Percentiles rank a stretch among this genome's conserved stretches.
Conservation (phyloP, 2,329 filamentous ascomycete species). For the Cladosporium sp. region DNA sequence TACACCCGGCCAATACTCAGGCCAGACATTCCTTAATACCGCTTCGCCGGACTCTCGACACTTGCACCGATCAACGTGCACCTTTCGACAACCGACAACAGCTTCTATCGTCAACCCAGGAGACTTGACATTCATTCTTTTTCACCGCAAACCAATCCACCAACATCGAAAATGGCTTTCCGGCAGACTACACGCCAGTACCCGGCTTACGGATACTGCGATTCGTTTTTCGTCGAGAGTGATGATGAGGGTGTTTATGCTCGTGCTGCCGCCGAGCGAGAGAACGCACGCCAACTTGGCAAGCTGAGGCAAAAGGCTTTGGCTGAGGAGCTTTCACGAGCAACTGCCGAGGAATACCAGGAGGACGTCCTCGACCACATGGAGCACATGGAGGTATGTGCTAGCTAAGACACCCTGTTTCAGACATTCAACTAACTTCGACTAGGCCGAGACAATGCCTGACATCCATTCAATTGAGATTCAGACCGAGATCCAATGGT, state of each 20-base stretch:
- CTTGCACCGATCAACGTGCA: slow-evolving; percentile 30
- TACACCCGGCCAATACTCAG: slow-evolving; percentile 36
- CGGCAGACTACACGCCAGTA: slow-evolving; percentile 36
- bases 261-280: slow-evolving; percentile 62
- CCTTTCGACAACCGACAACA: slow-evolving; percentile 24
- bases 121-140: slow-evolving; percentile 43
- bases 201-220: slow-evolving; percentile 59
- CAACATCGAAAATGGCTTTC: slow-evolving; percentile 51
- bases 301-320: slow-evolving; percentile 83
- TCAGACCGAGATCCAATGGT: slow-evolving; percentile 99
- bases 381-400: slow-evolving; percentile 82
- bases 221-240: slow-evolving; percentile 64
- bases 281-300: slow-evolving; percentile 73
- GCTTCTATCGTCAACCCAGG: slow-evolving; percentile 31
- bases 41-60: slow-evolving; percentile 36
- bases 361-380: slow-evolving; percentile 94
- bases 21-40: slow-evolving; percentile 50
- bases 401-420: slow-evolving; percentile 24
- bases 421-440: slow-evolving; percentile 2
- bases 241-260: slow-evolving; percentile 51
- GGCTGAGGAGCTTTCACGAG: slow-evolving; percentile 79
- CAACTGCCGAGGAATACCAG: slow-evolving; percentile 84
- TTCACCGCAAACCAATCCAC: slow-evolving; percentile 34
- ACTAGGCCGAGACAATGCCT: slow-evolving; percentile 75
- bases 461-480: slow-evolving; percentile 98